phyloP scores from a whole-genome alignment of 1,284 basidiomycete genomes.

The Kwoniella shivajii region DNA sequence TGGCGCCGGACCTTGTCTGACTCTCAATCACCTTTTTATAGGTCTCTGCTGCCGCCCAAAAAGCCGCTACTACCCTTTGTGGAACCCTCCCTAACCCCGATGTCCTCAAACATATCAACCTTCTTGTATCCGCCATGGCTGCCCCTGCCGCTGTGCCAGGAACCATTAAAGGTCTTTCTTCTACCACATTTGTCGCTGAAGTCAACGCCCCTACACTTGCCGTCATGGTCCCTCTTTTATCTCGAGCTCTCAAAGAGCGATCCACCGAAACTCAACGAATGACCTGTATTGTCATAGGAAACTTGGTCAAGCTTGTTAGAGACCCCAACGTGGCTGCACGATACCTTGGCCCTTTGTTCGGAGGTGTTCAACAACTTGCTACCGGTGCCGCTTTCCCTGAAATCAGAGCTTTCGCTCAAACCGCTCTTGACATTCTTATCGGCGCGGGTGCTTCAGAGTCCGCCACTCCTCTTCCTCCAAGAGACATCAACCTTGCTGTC shows the following conservation, averaged over 20 bases:
- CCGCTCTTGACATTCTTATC: conserved; percentile 72
- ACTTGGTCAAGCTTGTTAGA: conserved; percentile 96
- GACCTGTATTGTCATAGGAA: conserved; percentile 88
- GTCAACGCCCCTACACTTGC: conserved; percentile 95
- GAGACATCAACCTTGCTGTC: conserved; percentile 68
- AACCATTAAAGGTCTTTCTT: conserved; percentile 92
- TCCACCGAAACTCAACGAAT: conserved; percentile 90
- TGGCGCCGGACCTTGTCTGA: not conserved
- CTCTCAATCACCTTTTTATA: conserved; percentile 41
- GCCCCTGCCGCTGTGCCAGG: conserved; percentile 79
- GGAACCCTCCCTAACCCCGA: conserved; percentile 92
- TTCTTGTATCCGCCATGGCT: conserved; percentile 93
- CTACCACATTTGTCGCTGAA: conserved; percentile 94
- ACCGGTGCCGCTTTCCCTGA: conserved; percentile 94
- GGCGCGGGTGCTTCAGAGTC: conserved; percentile 77
- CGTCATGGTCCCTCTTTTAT: conserved; percentile 89
- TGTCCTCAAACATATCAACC: conserved; percentile 83
- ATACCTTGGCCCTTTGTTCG: conserved; percentile 85
- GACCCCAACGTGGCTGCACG: conserved; percentile 85
- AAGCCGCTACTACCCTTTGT: conserved; percentile 92
- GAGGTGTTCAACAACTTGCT: conserved; percentile 89
- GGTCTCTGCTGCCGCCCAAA: conserved; percentile 85
- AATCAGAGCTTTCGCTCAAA: conserved; percentile 86
- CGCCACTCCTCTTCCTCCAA: conserved; percentile 65
- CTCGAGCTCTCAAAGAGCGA: conserved; percentile 91